These are phyloP conservation scores for Alternaria sp. DNA, from an alignment of 2,329 filamentous ascomycete species.

Conservation along the genomic window DNA sequence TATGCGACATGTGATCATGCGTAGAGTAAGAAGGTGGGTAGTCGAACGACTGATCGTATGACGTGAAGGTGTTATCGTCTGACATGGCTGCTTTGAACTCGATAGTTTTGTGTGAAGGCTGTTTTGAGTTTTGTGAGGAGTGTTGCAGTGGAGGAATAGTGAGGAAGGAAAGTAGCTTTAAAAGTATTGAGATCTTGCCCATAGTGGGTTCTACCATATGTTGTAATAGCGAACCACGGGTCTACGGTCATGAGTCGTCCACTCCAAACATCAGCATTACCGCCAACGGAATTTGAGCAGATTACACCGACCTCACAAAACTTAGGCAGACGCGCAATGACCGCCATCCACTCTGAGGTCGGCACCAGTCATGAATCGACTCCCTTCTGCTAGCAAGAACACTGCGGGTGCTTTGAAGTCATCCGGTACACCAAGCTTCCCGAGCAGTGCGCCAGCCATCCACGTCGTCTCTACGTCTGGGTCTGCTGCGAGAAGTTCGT, in stretches of 20 bases:
- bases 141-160: neutral
- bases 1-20: neutral
- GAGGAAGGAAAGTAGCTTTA: neutral
- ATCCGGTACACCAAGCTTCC: constrained; percentile 61
- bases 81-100: neutral
- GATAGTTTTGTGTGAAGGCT: neutral
- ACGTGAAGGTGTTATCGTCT: neutral
- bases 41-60: neutral
- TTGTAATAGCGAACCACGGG: neutral
- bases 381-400: constrained; percentile 71
- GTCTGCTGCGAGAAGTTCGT: constrained; percentile 47
- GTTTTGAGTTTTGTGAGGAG: neutral
- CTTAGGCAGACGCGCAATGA: constrained; percentile 57
- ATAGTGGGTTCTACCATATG: neutral
- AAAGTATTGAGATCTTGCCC: neutral
- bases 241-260: neutral
- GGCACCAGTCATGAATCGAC: constrained; percentile 73
- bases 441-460: constrained; percentile 62
- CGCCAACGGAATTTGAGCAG: neutral
- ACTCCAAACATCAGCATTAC: neutral
- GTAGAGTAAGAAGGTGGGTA: neutral
- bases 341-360: constrained; percentile 76
- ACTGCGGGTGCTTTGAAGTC: constrained; percentile 71
- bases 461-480: constrained; percentile 60
- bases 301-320: neutral